Conservation (phyloP, 2,329 filamentous ascomycete species). For the Venturia nashicola region DNA sequence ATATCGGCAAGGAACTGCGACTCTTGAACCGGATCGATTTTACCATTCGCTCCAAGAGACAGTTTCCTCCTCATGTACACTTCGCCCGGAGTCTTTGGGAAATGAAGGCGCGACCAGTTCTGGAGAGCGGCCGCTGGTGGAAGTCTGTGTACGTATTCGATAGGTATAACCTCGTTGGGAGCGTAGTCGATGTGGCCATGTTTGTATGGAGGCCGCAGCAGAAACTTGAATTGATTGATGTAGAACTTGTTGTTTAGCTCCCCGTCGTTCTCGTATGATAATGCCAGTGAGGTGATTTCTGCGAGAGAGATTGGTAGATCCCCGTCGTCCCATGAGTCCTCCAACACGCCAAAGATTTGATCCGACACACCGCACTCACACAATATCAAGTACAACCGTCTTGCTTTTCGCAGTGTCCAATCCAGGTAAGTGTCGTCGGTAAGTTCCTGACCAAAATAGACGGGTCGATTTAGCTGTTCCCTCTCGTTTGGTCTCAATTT, state of each 20-base stretch:
- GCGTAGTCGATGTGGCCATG: constrained; percentile 52
- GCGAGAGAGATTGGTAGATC: constrained; percentile 59
- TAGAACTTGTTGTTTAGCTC: constrained; percentile 58
- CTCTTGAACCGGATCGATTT: constrained; percentile 22
- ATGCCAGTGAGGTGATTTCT: constrained; percentile 49
- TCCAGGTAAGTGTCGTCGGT: constrained; percentile 69
- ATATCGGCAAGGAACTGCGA: constrained; percentile 51
- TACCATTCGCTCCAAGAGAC: constrained; percentile 30
- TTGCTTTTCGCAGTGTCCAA: constrained; percentile 60
- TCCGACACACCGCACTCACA: constrained; percentile 57
- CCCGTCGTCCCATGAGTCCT: constrained; percentile 65
- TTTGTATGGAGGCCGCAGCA: constrained; percentile 50
- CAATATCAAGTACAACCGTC: constrained; percentile 58
- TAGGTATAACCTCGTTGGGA: constrained; percentile 55
- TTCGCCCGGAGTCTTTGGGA: constrained; percentile 48
- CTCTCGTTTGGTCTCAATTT: constrained; percentile 53
- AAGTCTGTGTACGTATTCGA: constrained; percentile 53
- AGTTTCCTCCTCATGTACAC: constrained; percentile 48
- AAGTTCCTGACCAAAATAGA: constrained; percentile 55
- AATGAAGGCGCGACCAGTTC: constrained; percentile 47
- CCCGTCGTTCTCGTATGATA: constrained; percentile 48
- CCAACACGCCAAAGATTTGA: constrained; percentile 63
- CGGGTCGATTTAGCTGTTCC: constrained; percentile 46
- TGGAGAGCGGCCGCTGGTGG: constrained; percentile 34
- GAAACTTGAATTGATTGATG: constrained; percentile 56